Percentiles rank a stretch among this genome's conserved stretches.
Conservation (phyloP, 352 stramenopile genomes). For the Vaucheria bursata region DNA sequence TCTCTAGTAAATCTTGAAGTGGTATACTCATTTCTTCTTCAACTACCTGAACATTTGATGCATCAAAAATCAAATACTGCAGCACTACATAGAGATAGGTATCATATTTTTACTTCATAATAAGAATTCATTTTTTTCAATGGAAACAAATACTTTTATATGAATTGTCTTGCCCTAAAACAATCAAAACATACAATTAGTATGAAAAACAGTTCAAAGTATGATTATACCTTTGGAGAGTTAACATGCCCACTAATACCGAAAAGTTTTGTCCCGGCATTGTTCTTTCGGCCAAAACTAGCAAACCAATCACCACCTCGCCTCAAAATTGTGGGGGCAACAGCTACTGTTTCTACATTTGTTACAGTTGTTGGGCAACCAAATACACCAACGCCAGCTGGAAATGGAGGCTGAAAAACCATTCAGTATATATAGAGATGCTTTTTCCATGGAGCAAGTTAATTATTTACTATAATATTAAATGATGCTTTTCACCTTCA, state of each 20-base stretch:
- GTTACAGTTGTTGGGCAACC: constrained; percentile 98
- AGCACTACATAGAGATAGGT: too few species aligned
- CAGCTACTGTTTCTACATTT: constrained; percentile 95
- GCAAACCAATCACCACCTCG: constrained; percentile 91
- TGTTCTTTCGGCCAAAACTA: constrained; percentile 89
- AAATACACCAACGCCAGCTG: constrained; percentile 96
- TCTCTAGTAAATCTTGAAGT: constrained; percentile 94
- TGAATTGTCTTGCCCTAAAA: too few species aligned
- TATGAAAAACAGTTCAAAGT: too few species aligned
- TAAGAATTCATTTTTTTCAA: too few species aligned
- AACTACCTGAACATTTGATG: constrained; percentile 53
- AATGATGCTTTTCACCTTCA: constrained; percentile 15
- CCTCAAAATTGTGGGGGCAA: constrained; percentile 94
- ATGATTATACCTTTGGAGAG: constrained; percentile 75
- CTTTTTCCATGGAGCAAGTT: too few species aligned
- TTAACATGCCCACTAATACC: constrained; percentile 99
- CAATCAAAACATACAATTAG: too few species aligned
- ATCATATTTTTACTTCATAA: too few species aligned
- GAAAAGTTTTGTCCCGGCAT: constrained; percentile 97
- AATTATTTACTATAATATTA: not conserved
- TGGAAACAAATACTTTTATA: too few species aligned
- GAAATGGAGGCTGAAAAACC: constrained; percentile 89
- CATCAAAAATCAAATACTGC: too few species aligned
- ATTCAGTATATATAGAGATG: not conserved
- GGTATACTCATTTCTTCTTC: constrained; percentile 91